These are phyloP conservation scores for Tetrapisispora pingtungensis DNA, from an alignment of 805 yeast genomes.

Conservation along the genomic window DNA sequence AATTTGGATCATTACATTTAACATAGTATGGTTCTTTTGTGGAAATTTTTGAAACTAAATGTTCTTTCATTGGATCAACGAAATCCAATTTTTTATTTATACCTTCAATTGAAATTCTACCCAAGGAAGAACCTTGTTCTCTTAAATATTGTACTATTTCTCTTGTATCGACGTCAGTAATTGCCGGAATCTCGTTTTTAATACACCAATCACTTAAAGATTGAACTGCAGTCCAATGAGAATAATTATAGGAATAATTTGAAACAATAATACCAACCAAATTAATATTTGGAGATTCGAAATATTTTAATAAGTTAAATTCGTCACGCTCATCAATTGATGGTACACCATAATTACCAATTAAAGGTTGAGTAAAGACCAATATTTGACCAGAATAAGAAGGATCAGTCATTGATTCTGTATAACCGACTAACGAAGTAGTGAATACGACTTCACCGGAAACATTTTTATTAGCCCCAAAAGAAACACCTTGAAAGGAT, in stretches of 20 bases:
- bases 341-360: conserved; percentile 98
- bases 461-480: conserved; percentile 87
- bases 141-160: conserved; percentile 85
- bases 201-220: conserved; percentile 92
- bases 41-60: conserved; percentile 86
- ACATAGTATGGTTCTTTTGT: conserved; percentile 93
- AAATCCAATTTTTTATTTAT: conserved; percentile 38
- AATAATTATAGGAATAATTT: conserved; percentile 87
- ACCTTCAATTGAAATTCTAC: conserved; percentile 70
- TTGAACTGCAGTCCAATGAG: conserved; percentile 99
- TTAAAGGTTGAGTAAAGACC: conserved; percentile 92
- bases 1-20: conserved; percentile 44
- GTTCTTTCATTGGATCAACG: conserved; percentile 80
- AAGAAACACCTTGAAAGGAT: conserved; percentile 83
- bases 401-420: conserved; percentile 98
- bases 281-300: conserved; percentile 86
- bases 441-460: conserved; percentile 98
- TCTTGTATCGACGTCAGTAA: conserved; percentile 96
- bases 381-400: conserved; percentile 94
- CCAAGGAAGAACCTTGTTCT: conserved; percentile 93
- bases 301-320: conserved; percentile 74
- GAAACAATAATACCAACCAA: conserved; percentile 95
- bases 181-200: conserved; percentile 91
- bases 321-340: conserved; percentile 71
- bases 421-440: conserved; percentile 95